Evolutionary conservation across 1,139 yeast species (phyloP), one percentile per base, ranked within the genome.

Genomic region (Saccharomyces hybrid): DNA sequence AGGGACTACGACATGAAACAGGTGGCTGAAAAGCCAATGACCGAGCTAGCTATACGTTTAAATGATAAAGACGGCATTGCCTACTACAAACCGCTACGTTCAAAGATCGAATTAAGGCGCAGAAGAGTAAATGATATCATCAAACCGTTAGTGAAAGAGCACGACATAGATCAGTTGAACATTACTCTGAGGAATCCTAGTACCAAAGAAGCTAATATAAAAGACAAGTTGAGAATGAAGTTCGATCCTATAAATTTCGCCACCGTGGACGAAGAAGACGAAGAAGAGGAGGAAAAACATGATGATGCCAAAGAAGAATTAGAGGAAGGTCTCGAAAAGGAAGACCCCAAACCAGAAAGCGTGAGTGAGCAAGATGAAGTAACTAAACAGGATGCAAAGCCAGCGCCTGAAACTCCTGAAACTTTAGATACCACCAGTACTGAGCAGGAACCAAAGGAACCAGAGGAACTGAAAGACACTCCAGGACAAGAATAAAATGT

Each of bases 1-100:
- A 86, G 89, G 70, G 96, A 91, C 69, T 90, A 86, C 67, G 97
- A 90, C 63, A 82, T 89, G 80, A 82, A 78, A 55, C 80, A 81
- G 63, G 78, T 78, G 16, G 55, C 54, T 25, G 77, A 79, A 61
- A 76, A 57, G 82, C 80, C 61, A 68, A 73, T 54, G 73, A 78
- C 49, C 23, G 90, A 85, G 60, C 72, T 84, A 52, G 79, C 81
- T 0, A 67, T 84, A 38, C 75, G 79, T 29, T 75, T 81, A 58
- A 81, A 80, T 57, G 76, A 75, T 38, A 78, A 77, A 48, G 80
- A 79, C 58, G 77, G 83, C 46, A 77, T 78, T 48, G 93, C 91
- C 1, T 80, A 78, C 61, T 93, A 86, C 69, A 82, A 86, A 57
- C 97, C 97, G 8, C 75, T 91, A 27, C 77, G 81, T 13, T 91